phyloP scores from a whole-genome alignment of 768 basidiomycete species.

The Lentinula lateritia region DNA sequence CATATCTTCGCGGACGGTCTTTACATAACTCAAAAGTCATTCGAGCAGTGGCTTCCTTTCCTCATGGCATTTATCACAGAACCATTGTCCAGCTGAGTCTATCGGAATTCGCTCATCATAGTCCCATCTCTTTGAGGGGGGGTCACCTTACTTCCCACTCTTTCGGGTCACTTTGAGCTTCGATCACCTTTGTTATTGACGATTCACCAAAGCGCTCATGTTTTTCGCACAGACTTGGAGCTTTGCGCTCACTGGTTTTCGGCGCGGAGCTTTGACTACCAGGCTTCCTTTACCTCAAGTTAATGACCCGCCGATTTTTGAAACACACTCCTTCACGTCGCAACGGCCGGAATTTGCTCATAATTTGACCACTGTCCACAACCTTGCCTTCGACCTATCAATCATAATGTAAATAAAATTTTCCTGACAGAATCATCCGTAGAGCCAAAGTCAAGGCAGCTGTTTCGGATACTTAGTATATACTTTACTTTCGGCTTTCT shows the following conservation, averaged over 20 bases:
- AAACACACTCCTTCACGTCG: constrained; percentile 1
- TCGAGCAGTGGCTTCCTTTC: background rate
- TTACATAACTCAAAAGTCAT: constrained; percentile 4
- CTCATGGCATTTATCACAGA: constrained; percentile 5
- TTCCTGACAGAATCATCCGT: background rate
- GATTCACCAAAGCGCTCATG: background rate
- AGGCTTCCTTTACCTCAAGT: constrained; percentile 24
- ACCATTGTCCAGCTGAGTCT: background rate
- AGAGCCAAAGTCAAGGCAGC: background rate
- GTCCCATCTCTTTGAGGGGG: background rate
- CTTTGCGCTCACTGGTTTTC: background rate
- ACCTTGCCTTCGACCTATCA: background rate
- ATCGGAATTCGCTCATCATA: background rate
- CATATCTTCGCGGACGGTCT: constrained; percentile 6
- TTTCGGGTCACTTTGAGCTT: background rate
- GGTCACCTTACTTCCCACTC: background rate
- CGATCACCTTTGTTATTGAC: background rate
- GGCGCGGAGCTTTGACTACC: background rate
- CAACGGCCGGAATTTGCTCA: background rate
- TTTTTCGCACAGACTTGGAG: background rate
- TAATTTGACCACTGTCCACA: background rate
- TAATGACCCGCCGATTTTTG: background rate
- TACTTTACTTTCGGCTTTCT: background rate
- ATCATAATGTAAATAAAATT: background rate
- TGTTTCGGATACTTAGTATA: background rate